These are phyloP conservation scores for Bipolaris oryzae DNA, from an alignment of 2,329 filamentous ascomycete species.

Conservation along the genomic window DNA sequence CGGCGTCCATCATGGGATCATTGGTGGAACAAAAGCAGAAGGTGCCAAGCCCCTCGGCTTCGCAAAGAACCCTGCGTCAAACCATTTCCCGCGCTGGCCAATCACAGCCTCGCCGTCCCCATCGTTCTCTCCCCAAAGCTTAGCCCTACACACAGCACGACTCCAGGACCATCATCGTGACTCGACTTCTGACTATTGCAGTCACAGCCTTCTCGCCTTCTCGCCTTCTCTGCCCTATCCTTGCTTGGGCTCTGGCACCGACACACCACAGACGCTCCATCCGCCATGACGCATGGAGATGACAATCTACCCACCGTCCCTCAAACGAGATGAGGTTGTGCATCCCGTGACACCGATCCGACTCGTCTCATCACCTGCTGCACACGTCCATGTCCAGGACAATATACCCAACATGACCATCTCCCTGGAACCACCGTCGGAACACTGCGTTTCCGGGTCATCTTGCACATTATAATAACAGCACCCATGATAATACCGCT, in stretches of 20 bases:
- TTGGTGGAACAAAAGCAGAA: slow-evolving; percentile 21
- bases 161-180: slow-evolving; percentile 15
- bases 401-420: slow-evolving; percentile 1
- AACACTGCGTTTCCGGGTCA: not conserved
- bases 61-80: slow-evolving; percentile 8
- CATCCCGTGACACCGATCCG: not conserved
- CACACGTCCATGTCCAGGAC: not conserved
- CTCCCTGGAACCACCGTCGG: slow-evolving; percentile 2
- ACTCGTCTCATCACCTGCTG: not conserved
- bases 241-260: slow-evolving; percentile 10
- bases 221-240: slow-evolving; percentile 11
- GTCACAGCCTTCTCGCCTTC: not conserved
- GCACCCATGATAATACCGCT: not conserved
- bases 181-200: slow-evolving; percentile 9
- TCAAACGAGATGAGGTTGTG: slow-evolving; percentile 9
- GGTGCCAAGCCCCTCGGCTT: slow-evolving; percentile 17
- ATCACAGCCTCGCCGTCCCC: slow-evolving; percentile 10
- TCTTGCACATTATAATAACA: not conserved
- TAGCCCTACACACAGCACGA: slow-evolving; percentile 14
- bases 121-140: slow-evolving; percentile 1
- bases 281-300: slow-evolving; percentile 9
- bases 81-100: slow-evolving; percentile 12
- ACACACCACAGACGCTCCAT: not conserved
- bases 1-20: slow-evolving; percentile 4
- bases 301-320: slow-evolving; percentile 7